phyloP scores from a whole-genome alignment of 495 filamentous ascomycete genomes.

The Neurospora sp. region DNA sequence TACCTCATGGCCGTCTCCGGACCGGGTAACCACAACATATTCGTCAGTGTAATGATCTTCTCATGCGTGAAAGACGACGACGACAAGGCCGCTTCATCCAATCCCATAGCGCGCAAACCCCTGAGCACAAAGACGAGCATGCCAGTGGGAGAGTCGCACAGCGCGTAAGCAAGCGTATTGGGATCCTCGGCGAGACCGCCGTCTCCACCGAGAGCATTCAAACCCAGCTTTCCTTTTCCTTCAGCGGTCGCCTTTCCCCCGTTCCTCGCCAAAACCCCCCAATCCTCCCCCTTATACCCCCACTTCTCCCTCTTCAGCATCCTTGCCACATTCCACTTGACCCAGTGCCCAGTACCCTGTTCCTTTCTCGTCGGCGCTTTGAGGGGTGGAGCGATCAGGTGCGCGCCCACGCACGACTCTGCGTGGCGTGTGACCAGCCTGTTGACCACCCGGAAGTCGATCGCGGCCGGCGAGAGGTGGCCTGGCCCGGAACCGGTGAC shows the following conservation, averaged over 20 bases:
- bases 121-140: constrained; percentile 35
- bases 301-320: constrained; percentile 28
- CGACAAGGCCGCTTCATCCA: constrained; percentile 12
- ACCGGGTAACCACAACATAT: constrained; percentile 40
- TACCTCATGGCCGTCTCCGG: constrained; percentile 38
- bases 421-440: constrained; percentile 44
- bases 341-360: constrained; percentile 27
- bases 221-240: not conserved
- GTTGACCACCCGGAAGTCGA: constrained; percentile 49
- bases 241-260: not conserved
- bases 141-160: constrained; percentile 45
- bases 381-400: constrained; percentile 46
- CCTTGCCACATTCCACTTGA: constrained; percentile 32
- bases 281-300: constrained; percentile 34
- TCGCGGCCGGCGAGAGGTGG: constrained; percentile 24
- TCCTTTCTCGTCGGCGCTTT: constrained; percentile 19
- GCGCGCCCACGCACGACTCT: constrained; percentile 47
- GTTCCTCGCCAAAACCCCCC: constrained; percentile 12
- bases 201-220: not conserved
- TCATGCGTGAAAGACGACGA: constrained; percentile 18
- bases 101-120: constrained; percentile 22
- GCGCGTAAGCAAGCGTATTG: constrained; percentile 40
- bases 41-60: constrained; percentile 35
- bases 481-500: constrained; percentile 31
- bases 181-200: constrained; percentile 25